phyloP scores from a whole-genome alignment of 2,329 filamentous ascomycete genomes.

The Trichoderma aggressivum region DNA sequence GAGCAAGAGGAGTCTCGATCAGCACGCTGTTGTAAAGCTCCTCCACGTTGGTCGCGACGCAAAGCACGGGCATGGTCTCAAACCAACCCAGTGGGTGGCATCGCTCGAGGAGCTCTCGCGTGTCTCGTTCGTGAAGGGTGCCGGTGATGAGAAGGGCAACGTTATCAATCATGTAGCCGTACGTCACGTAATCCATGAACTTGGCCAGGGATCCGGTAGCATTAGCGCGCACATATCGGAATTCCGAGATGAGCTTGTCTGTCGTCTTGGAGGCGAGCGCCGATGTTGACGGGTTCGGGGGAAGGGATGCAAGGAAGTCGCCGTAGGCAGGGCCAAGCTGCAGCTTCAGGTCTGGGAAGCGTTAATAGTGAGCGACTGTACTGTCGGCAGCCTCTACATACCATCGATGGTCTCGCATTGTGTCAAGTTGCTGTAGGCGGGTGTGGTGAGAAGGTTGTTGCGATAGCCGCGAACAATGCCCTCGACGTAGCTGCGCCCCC shows the following conservation, averaged over 20 bases:
- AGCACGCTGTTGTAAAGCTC: slow-evolving; percentile 97
- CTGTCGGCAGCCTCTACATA: slow-evolving; percentile 38
- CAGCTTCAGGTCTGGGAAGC: slow-evolving; percentile 81
- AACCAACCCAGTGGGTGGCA: slow-evolving; percentile 99
- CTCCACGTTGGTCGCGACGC: slow-evolving; percentile 96
- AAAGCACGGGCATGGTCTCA: slow-evolving; percentile 97
- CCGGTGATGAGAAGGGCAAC: slow-evolving; percentile 96
- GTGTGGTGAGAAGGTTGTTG: slow-evolving; percentile 82
- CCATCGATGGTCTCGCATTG: slow-evolving; percentile 98
- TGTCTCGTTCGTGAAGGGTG: slow-evolving; percentile 95
- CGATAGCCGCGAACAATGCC: slow-evolving; percentile 96
- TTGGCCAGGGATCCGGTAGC: slow-evolving; percentile 85
- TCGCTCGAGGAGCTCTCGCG: slow-evolving; percentile 86
- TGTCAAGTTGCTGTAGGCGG: slow-evolving; percentile 92
- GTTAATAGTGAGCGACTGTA: not conserved
- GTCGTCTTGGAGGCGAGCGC: slow-evolving; percentile 92
- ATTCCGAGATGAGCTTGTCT: slow-evolving; percentile 96
- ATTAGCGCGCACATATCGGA: slow-evolving; percentile 93
- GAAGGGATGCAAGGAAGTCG: slow-evolving; percentile 90
- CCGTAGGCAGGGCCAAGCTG: slow-evolving; percentile 96
- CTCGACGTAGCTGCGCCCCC: slow-evolving; percentile 78
- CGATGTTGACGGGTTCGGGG: slow-evolving; percentile 95
- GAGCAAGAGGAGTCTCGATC: slow-evolving; percentile 91
- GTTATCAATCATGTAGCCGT: slow-evolving; percentile 99
- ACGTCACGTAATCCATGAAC: slow-evolving; percentile 98